Evolutionary conservation across 2,329 filamentous ascomycete species (phyloP).

Genomic region (Scytalidium lignicola): DNA sequence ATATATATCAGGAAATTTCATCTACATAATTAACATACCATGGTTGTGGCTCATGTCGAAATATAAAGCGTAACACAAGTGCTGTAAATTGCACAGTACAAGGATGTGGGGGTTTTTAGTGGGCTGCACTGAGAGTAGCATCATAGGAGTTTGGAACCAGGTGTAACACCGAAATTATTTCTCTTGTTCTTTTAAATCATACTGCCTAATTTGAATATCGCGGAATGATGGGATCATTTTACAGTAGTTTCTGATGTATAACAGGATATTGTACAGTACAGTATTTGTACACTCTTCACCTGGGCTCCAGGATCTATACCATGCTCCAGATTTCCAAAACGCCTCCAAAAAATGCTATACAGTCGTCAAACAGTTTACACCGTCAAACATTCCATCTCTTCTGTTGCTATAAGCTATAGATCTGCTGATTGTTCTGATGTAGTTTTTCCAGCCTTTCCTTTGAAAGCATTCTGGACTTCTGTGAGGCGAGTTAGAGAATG

Average conservation of each 20-base stretch:
- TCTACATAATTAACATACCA: constrained; percentile 16
- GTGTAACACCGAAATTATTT: no score
- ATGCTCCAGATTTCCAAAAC: constrained; percentile 10
- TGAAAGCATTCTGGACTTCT: constrained; percentile 28
- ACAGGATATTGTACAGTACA: constrained; percentile 5
- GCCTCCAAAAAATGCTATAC: constrained; percentile 17
- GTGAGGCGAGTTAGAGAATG: constrained; percentile 8
- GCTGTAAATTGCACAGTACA: not conserved
- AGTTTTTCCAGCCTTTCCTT: constrained; percentile 9
- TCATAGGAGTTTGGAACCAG: not conserved
- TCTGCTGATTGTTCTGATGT: constrained; percentile 11
- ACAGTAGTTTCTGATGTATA: not conserved
- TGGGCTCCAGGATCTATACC: constrained; percentile 1
- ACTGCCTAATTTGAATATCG: not conserved
- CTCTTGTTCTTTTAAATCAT: no score
- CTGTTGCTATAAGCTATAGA: constrained; percentile 3
- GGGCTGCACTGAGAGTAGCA: not conserved
- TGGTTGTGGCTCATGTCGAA: constrained; percentile 19
- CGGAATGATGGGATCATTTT: not conserved
- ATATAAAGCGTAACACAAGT: constrained; percentile 13
- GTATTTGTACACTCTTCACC: constrained; percentile 7
- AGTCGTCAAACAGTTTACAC: constrained; percentile 3
- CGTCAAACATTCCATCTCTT: constrained; percentile 1
- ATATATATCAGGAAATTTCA: not conserved
- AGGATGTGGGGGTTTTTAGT: not conserved